Conservation (phyloP, 148 eudicot genomes). For the Oxyria digyna region DNA sequence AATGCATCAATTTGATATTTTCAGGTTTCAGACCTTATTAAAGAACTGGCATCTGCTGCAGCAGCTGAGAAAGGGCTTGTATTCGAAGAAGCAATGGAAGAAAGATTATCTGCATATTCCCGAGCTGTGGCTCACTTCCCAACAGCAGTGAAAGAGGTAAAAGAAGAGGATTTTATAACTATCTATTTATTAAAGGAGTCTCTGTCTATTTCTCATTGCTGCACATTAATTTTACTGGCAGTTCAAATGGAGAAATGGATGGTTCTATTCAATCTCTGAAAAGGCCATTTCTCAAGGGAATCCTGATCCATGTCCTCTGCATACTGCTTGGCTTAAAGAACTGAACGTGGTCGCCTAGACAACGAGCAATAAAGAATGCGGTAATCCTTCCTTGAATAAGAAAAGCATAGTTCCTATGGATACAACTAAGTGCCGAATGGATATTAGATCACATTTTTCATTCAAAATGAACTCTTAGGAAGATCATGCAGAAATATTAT, state of each 20-base stretch:
- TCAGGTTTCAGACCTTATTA: slow-evolving; percentile 65
- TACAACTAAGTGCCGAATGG: not conserved
- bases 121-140: slow-evolving; percentile 96
- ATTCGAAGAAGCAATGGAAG: slow-evolving; percentile 71
- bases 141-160: slow-evolving; percentile 96
- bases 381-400: no score
- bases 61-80: slow-evolving; percentile 66
- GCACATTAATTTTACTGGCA: slow-evolving; percentile 16
- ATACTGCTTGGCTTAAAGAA: slow-evolving; percentile 88
- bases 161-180: not conserved
- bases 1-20: slow-evolving; percentile 3
- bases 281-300: slow-evolving; percentile 68
- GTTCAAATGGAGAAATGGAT: slow-evolving; percentile 99
- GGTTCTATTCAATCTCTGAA: slow-evolving; percentile 90
- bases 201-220: not conserved
- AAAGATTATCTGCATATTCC: slow-evolving; percentile 86
- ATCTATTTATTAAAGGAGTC: not conserved
- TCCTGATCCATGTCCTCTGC: slow-evolving; percentile 89
- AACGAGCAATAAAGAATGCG: not conserved
- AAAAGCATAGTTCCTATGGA: not conserved
- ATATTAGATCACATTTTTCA: no score
- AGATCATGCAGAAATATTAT: not conserved
- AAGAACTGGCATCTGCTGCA: slow-evolving; percentile 78
- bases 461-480: not conserved
- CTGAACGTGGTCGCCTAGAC: slow-evolving; percentile 45